Evolutionary conservation across 768 basidiomycete species (phyloP), one percentile per base, ranked within the genome.

Genomic region (Mycena alexandri): DNA sequence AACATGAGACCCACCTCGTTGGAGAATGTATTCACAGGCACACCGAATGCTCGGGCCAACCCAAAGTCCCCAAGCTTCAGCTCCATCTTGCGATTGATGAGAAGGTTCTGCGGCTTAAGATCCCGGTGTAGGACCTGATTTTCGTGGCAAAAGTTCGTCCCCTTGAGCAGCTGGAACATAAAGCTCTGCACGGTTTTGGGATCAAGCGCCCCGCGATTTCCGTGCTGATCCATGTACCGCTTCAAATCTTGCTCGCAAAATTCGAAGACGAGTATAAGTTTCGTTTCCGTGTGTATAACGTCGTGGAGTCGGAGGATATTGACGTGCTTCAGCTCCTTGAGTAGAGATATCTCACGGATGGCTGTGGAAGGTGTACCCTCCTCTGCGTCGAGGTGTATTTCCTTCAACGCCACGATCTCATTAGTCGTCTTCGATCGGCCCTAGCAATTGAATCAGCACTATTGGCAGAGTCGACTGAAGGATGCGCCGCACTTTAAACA

Each of bases 281-380:
- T 99, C 2, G 94, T 93, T 80, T 99, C 98, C 16, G 96, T 98
- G 80, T 99, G 98, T 71, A 99, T 98, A 56, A 99, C 98, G 78
- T 99, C 98, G 84, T 99, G 93, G 21, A 99, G 89, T 74, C 98
- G 90, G 75, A 99, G 95, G 76, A 99, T 97, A 81, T 99, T 99
- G 83, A 94, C 90, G 75, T 99, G 98, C 79, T 98, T 98, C 74
- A 99, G 91, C 79, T 99, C 98, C 79, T 99, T 99, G 95, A 99
- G 98, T 67, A 99, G 87, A 41, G 94, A 96, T 75, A 99, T 99
- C 85, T 99, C 98, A 59, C 98, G 92, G 79, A 99, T 99, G 63
- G 98, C 98, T 14, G 98, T 99, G 51, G 94, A 96, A 41, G 98
- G 98, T 0, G 98, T 99, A 33, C 98, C 98, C 81, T 99, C 98